phyloP scores from a whole-genome alignment of 441 rosid species.

The Eutrema salsugineum region DNA sequence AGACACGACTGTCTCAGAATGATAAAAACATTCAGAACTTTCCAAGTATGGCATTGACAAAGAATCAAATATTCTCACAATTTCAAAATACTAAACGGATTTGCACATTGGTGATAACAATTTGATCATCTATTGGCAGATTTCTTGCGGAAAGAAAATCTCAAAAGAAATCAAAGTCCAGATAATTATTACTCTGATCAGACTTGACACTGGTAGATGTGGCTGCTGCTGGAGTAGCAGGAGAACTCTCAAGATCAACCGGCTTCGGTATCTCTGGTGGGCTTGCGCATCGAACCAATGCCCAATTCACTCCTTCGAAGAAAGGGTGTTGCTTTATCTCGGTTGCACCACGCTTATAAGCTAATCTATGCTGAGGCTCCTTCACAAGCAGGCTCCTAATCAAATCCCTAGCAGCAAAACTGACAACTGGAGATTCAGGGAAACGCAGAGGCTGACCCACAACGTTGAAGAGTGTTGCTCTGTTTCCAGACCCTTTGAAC shows the following conservation, averaged over 20 bases:
- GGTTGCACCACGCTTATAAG: slow-evolving; percentile 66
- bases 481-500: slow-evolving; percentile 65
- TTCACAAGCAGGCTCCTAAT: slow-evolving; percentile 67
- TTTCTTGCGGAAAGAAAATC: slow-evolving; percentile 6
- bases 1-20: not conserved
- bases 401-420: slow-evolving; percentile 67
- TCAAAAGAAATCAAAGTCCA: slow-evolving; percentile 88
- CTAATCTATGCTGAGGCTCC: slow-evolving; percentile 68
- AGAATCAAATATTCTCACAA: not conserved
- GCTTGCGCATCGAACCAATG: slow-evolving; percentile 71
- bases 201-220: slow-evolving; percentile 43
- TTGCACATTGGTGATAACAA: slow-evolving; percentile 13
- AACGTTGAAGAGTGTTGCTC: slow-evolving; percentile 64
- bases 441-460: slow-evolving; percentile 68
- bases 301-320: slow-evolving; percentile 77
- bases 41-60: slow-evolving; percentile 7
- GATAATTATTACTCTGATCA: slow-evolving; percentile 58
- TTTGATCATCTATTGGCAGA: slow-evolving; percentile 12
- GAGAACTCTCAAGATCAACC: slow-evolving; percentile 41
- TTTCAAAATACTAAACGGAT: slow-evolving; percentile 2
- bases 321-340: slow-evolving; percentile 71
- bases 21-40: slow-evolving; percentile 1
- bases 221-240: slow-evolving; percentile 40
- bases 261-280: slow-evolving; percentile 73
- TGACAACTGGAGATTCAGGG: slow-evolving; percentile 65